Conservation (phyloP, 768 basidiomycete genomes). For the Mrakia hoshinonis region DNA sequence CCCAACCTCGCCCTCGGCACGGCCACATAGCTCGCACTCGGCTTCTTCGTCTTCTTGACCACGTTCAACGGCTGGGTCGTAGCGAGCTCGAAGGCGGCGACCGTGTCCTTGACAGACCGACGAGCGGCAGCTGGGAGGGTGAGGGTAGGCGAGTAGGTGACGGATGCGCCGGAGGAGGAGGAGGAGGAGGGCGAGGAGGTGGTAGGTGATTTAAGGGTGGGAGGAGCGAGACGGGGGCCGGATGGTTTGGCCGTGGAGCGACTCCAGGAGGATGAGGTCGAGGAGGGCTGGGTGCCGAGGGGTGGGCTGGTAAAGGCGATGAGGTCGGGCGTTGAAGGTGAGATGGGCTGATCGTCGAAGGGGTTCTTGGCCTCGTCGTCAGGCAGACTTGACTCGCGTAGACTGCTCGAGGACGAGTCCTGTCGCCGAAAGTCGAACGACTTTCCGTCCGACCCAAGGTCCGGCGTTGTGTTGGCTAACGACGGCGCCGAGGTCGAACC, state of each 20-base stretch:
- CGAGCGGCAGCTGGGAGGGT: not conserved
- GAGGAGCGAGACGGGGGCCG: not conserved
- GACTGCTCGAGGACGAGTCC: not conserved
- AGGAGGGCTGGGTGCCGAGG: not conserved
- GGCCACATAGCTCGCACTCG: constrained; percentile 12
- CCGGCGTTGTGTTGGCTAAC: not conserved
- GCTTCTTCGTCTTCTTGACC: not conserved
- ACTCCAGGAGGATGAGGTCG: not conserved
- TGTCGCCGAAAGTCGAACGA: not conserved
- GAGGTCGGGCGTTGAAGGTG: not conserved
- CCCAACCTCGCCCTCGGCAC: constrained; percentile 17
- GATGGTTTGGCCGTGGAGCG: not conserved
- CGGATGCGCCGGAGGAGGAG: not conserved
- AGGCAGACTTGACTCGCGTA: not conserved
- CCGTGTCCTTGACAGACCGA: constrained; percentile 20
- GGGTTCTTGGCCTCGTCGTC: not conserved
- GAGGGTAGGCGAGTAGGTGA: not conserved
- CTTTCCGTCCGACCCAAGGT: constrained; percentile 3
- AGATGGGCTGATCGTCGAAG: not conserved
- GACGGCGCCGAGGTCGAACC: constrained; percentile 18
- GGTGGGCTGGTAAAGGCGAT: constrained; percentile 9
- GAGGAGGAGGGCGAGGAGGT: not conserved
- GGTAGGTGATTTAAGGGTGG: not conserved
- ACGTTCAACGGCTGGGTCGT: not conserved
- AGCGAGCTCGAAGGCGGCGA: constrained; percentile 25